Conservation (phyloP, 805 yeast species). For the Metschnikowia lochheadii region DNA sequence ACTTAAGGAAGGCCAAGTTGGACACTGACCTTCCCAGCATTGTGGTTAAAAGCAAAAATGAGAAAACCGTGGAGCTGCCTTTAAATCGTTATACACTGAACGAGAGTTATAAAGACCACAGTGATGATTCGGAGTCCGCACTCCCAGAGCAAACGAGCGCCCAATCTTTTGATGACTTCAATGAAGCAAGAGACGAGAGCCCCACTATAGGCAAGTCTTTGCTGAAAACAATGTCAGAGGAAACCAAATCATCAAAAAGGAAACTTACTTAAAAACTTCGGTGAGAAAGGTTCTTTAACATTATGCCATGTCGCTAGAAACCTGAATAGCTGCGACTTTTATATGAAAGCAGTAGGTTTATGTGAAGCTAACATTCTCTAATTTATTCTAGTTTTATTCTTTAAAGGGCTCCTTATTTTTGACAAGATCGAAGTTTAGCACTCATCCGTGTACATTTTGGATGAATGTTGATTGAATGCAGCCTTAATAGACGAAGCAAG, state of each 20-base stretch:
- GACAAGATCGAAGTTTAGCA: neutral
- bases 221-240: conserved; percentile 1
- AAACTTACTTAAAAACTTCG: neutral
- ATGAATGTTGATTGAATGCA: neutral
- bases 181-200: neutral
- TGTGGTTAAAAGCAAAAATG: neutral
- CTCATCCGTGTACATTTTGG: neutral
- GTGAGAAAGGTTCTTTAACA: no score
- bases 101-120: neutral
- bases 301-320: neutral
- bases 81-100: neutral
- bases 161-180: neutral
- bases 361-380: neutral
- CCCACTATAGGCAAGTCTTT: neutral
- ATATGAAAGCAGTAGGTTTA: no score
- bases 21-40: conserved; percentile 2
- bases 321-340: neutral
- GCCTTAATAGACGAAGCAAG: neutral
- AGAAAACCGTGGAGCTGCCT: neutral
- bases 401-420: neutral
- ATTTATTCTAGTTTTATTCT: neutral
- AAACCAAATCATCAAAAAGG: neutral
- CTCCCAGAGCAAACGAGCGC: neutral
- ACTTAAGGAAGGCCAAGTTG: conserved; percentile 7
- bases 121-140: conserved; percentile 1